Base-by-base conservation (phyloP, 805 yeast species). In the Blastobotrys chiropterorum region DNA sequence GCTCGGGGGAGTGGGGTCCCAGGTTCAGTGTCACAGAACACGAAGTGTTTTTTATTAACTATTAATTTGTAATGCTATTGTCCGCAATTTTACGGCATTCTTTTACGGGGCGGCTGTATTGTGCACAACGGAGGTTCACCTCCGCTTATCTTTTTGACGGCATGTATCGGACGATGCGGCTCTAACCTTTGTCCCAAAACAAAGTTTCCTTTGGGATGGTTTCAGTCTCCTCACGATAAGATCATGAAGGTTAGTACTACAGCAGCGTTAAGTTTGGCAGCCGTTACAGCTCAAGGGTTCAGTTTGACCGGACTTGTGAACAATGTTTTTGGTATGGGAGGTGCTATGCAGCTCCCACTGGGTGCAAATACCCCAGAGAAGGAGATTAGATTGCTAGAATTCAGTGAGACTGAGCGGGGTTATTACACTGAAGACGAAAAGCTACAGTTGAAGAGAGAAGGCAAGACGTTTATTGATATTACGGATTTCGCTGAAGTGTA, bases 391-490 rank as follows among this genome's bases (percentile, higher is more conserved):
- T 44, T 57, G 21, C 43, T 57, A 15, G 59, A 59, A 46, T 49
- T 56, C 17, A 43, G 52, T 22, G 51, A 48, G 14, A 46, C 43
- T 14, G 49, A 44, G 8, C 6, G 41, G 17, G 51, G 38, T 2
- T 59, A 59, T 52, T 73, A 71, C 48, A 60, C 67, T 14, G 81
- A 77, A 52, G 64, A 64, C 13, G 76, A 78, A 49, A 72, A 78
- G 59, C 57, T 75, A n/a, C 62, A 60, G n/a, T 62, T 78, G 44
- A 70, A 70, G 59, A 64, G 69, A 48, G 64, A 71, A 39, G 82
- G 83, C 48, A 65, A 73, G 34, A 75, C 71, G 21, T 85, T 83
- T 63, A 78, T 86, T 56, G 92, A 85, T 67, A 74, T 85, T 31
- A 83, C 92, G 7, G 72, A 72, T 17, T 72, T 73, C 53, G 60